A percentile compares a stretch with the other conserved stretches of the same genome.
Evolutionary conservation across 192 early-diverging fungal species (phyloP).

Genomic region (Rhizoclosmatium sp.): DNA sequence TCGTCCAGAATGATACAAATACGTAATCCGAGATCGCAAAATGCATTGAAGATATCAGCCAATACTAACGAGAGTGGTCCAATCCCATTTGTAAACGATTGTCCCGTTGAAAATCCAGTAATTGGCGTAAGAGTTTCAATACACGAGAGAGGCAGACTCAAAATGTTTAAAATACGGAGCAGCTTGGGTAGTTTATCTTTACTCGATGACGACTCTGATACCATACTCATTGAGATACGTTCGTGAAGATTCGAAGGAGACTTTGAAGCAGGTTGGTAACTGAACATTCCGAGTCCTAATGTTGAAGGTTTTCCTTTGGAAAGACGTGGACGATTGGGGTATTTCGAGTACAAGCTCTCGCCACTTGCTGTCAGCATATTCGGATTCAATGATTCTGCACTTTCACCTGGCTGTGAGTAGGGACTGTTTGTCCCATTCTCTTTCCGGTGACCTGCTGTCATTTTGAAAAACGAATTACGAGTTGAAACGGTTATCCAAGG

Average conservation of each 20-base stretch:
- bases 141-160: slow-evolving; percentile 9
- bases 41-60: slow-evolving; percentile 15
- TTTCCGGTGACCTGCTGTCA: not conserved
- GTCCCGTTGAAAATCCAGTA: slow-evolving; percentile 1
- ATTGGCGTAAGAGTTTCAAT: slow-evolving; percentile 15
- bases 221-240: slow-evolving; percentile 14
- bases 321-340: not conserved
- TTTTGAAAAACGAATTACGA: not conserved
- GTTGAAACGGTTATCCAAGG: not conserved
- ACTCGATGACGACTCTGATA: not conserved
- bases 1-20: slow-evolving; percentile 22
- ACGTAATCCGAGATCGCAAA: slow-evolving; percentile 9
- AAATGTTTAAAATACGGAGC: slow-evolving; percentile 8
- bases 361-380: not conserved
- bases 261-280: not conserved
- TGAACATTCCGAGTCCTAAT: not conserved
- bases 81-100: slow-evolving; percentile 6
- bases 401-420: not conserved
- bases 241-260: not conserved
- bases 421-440: not conserved
- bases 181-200: slow-evolving; percentile 19
- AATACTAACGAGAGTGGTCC: not conserved
- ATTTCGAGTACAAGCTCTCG: no score
- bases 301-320: not conserved
- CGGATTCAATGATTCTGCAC: not conserved